These are phyloP conservation scores for Penicillium longicatenatum DNA, from an alignment of 495 filamentous ascomycete genomes.

Conservation along the genomic window DNA sequence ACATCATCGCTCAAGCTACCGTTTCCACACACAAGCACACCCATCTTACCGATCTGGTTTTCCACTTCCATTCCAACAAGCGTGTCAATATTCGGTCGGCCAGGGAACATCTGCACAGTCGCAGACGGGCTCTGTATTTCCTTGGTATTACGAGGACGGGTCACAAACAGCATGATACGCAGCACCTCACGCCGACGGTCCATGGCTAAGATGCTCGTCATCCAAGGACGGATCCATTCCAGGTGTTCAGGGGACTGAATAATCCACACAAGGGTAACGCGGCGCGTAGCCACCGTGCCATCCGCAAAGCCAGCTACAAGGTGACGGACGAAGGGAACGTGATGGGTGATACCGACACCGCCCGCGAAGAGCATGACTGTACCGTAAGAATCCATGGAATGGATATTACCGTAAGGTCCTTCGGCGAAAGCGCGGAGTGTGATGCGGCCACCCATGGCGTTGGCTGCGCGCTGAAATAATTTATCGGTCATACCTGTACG, in stretches of 20 bases:
- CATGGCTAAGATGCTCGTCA: conserved; percentile 83
- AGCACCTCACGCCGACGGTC: conserved; percentile 75
- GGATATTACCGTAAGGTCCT: conserved; percentile 84
- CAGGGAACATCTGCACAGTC: conserved; percentile 83
- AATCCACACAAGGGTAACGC: conserved; percentile 85
- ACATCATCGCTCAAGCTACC: conserved; percentile 85
- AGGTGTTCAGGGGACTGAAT: conserved; percentile 83
- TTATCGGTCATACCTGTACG: conserved; percentile 85
- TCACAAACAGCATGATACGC: conserved; percentile 84
- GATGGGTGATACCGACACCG: conserved; percentile 92
- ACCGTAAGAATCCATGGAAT: conserved; percentile 86
- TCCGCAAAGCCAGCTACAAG: conserved; percentile 73
- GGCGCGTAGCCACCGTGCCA: conserved; percentile 75
- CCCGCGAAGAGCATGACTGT: conserved; percentile 88
- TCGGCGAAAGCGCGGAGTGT: conserved; percentile 68
- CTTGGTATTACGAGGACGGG: conserved; percentile 70
- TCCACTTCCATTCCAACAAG: conserved; percentile 75
- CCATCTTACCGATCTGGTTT: conserved; percentile 81
- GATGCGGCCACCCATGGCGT: conserved; percentile 42
- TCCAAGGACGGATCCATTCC: conserved; percentile 93
- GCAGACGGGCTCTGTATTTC: conserved; percentile 69
- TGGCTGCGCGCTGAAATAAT: conserved; percentile 66
- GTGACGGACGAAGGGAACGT: conserved; percentile 83
- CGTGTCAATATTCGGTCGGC: conserved; percentile 77
- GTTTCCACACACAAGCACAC: conserved; percentile 86